Base-by-base conservation (phyloP, 192 early-diverging fungal genomes). In the Coemansia sp. region DNA sequence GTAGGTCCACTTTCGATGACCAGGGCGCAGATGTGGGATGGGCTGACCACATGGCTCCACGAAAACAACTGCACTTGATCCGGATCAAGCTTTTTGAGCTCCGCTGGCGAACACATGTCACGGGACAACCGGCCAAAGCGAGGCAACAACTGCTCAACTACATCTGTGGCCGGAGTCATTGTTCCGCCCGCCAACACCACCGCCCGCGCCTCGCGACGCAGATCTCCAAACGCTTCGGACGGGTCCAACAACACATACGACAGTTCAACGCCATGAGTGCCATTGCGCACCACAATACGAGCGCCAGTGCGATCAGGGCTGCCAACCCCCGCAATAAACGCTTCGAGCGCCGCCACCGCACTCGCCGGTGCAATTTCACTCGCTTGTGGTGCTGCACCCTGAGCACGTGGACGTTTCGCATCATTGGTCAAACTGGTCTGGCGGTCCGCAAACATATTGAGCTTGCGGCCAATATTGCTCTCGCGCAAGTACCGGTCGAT, bases 151-250 rank as follows among this genome's bases (percentile, higher is more conserved):
- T 71, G 69, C 53, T 62, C 67, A 16, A 71, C 67, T 7, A 83
- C 69, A 23, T 80, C 83, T 58, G 82, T 69, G 25, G 93, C 88
- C 1, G 94, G 94, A 63, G 89, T 86, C 91, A 98, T 93, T 0
- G 96, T 98, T 19, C 96, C 96, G 61, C 96, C 94, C 0, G 93
- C 92, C 22, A 98, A 74, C 7, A 98, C 72, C 1, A 98, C 87
- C 29, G 90, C 87, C 41, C 91, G 80, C 0, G 94, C 89, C 49
- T 96, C 90, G 6, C 86, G 72, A 4, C 94, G 87, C 11, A 98
- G 83, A 16, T 84, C 84, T 55, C 82, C 72, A 69, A 98, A 96
- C 6, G 81, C 77, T 57, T 90, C 87, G 2, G 92, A 85, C 5
- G 96, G 94, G 59, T 93, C 93, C 21, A 98, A 69, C 11, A 95